Evolutionary conservation across 192 early-diverging fungal species (phyloP), one percentile per base, ranked within the genome.

Genomic region (Entophlyctis helioformis): DNA sequence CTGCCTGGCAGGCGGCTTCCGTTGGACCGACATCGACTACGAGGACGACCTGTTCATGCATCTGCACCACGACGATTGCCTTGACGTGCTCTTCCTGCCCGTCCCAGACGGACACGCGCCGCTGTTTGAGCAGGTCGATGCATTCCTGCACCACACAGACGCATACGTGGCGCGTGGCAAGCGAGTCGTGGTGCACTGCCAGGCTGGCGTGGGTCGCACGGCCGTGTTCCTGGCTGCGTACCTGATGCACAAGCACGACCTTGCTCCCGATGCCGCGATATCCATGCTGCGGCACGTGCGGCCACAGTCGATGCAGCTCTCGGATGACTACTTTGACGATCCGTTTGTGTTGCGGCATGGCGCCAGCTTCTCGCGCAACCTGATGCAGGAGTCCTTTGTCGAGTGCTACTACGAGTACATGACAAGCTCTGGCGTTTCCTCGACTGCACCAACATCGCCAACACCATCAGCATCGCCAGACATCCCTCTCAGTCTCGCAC

Each of bases 141-240:
- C 54, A 8, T 72, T 72, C 33, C 39, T 59, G 29, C 51, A 42
- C n/a, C 55, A 66, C 25, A 44, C 64, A 10, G 11, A 37, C 4
- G 46, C 23, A 6, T 48, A 46, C n/a, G 63, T 72, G 39, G 36
- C 33, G 24, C 46, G 37, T 1, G 57, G 59, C 8, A 51, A 54
- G 45, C 39, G 46, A 32, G 69, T 72, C 22, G 34, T 59, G 4
- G 65, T 72, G 0, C 69, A 72, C 44, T 72, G 69, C 33, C 69
- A 72, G 42, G 69, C 69, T 6, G 69, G 69, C 26, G 65, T 72
- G 18, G 69, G 69, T 13, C 46, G 69, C 20, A 72, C 69, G 0
- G 69, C 64, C 36, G 51, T 48, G 7, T 62, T 72, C 36, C 55
- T 72, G n/a, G 62, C 62, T 6, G 36, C 65, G 25, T 72, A 59